Evolutionary conservation across 306 rosid genomes (phyloP).

Genomic region (Cicer bijugum): DNA sequence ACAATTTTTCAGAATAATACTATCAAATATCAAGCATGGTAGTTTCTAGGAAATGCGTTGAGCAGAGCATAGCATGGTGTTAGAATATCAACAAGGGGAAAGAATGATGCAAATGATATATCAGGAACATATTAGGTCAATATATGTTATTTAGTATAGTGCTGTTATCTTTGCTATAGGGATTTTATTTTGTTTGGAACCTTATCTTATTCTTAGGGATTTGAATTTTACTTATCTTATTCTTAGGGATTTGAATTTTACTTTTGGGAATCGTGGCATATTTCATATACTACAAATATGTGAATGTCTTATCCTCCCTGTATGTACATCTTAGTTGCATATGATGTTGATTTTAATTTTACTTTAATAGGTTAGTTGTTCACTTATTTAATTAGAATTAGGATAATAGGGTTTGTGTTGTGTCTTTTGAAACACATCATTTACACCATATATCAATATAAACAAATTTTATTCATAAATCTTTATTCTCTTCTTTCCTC

Average conservation of each 20-base stretch:
- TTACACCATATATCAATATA: neutral
- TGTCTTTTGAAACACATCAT: conserved; percentile 8
- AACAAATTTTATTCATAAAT: neutral
- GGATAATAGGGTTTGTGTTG: neutral
- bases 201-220: conserved; percentile 19
- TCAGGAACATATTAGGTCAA: neutral
- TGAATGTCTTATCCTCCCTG: conserved; percentile 78
- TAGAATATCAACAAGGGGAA: neutral
- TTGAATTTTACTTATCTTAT: neutral
- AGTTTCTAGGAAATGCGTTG: conserved; percentile 2
- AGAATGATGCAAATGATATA: neutral
- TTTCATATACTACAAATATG: conserved; percentile 93
- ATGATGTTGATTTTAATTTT: neutral
- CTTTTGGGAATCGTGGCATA: conserved; percentile 84
- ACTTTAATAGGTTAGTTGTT: neutral
- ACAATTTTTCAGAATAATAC: conserved; percentile 1
- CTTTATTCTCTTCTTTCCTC: conserved; percentile 1
- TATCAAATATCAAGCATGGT: neutral
- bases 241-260: conserved; percentile 3
- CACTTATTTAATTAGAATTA: conserved; percentile 1
- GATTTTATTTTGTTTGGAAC: neutral
- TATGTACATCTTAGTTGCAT: conserved; percentile 52
- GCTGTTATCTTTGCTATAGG: neutral
- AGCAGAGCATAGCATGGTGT: neutral
- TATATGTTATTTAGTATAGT: neutral